Base-by-base conservation (phyloP, 1,139 yeast species). In the Zygotorulaspora mrakii region DNA sequence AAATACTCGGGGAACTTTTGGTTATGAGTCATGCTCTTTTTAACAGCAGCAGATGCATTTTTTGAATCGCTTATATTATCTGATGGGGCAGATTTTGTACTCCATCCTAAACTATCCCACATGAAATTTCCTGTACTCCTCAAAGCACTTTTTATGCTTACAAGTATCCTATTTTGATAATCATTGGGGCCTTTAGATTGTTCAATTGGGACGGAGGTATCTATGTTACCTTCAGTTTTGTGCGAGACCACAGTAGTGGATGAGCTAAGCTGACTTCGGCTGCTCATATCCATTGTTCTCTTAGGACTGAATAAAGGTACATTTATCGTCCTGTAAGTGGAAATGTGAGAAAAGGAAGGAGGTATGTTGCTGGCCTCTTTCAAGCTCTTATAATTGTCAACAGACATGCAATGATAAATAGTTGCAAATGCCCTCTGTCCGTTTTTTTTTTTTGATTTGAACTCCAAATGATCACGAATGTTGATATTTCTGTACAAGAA, bases 281-380 rank as follows among this genome's bases (percentile, higher is more conserved):
- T 34, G 14, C 31, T 30, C 10, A 35, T 22, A 26, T 43, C 43
- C 46, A 49, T 38, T 10, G 39, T 39, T 36, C 54, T 48, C 34
- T 40, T 46, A 17, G 47, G 40, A 31, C 40, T 44, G 37, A 48
- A 50, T 29, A 50, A 40, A 1, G 41, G 41, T 13, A 33, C 42
- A 32, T 40, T 37, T 10, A 42, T 35, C 4, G 47, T 30, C 13
- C 53, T 45, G 16, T 47, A 46, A 7, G 45, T 40, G 7, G 54
- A 49, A 21, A 50, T 33, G 2, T 48, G 45, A 2, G 54, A 49
- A 27, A 37, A 47, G 10, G 43, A 24, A 11, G 50, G 50, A 6
- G 47, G 25, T 25, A 43, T 46, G 5, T 45, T 44, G 13, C 45
- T 50, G 17, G 40, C 46, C 27, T 36, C 31, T 32, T 33, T 46